Conservation (phyloP, 2,329 filamentous ascomycete species). For the Chaetothyriales sp. region DNA sequence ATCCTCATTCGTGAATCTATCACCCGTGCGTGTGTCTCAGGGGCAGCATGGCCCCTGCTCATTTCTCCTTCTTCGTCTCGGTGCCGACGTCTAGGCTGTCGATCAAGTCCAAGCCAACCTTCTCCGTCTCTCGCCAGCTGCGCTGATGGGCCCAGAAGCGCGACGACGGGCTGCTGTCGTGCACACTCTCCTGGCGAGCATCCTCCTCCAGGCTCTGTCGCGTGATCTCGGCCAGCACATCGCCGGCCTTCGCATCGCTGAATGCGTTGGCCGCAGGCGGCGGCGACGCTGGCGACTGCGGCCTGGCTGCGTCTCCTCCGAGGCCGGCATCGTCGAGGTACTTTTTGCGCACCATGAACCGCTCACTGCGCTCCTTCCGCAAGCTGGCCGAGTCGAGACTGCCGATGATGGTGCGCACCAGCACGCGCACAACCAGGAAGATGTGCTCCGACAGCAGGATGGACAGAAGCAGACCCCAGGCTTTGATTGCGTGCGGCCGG, state of each 20-base stretch:
- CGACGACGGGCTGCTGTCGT: slow-evolving; percentile 17
- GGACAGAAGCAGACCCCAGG: slow-evolving; percentile 66
- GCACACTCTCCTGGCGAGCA: slow-evolving; percentile 24
- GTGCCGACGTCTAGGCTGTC: slow-evolving; percentile 17
- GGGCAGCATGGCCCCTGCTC: not conserved
- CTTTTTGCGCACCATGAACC: slow-evolving; percentile 66
- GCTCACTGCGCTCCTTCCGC: slow-evolving; percentile 70
- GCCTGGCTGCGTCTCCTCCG: slow-evolving; percentile 36
- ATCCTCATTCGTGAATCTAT: not conserved
- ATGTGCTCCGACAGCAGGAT: slow-evolving; percentile 81
- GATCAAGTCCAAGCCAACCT: slow-evolving; percentile 30
- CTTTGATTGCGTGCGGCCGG: slow-evolving; percentile 55
- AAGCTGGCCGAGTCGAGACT: slow-evolving; percentile 77
- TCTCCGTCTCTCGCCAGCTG: slow-evolving; percentile 30
- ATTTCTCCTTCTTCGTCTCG: slow-evolving; percentile 9
- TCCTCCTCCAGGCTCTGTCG: slow-evolving; percentile 30
- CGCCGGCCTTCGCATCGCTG: slow-evolving; percentile 40
- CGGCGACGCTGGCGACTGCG: slow-evolving; percentile 42
- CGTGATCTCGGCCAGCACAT: slow-evolving; percentile 20
- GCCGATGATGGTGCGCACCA: slow-evolving; percentile 57
- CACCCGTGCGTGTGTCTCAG: not conserved
- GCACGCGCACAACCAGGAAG: slow-evolving; percentile 65
- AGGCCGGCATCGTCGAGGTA: slow-evolving; percentile 55
- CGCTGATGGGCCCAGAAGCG: slow-evolving; percentile 33
- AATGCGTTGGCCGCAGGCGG: slow-evolving; percentile 28